phyloP scores from a whole-genome alignment of 2,329 filamentous ascomycete genomes.

The Alternaria novae-zelandiae region DNA sequence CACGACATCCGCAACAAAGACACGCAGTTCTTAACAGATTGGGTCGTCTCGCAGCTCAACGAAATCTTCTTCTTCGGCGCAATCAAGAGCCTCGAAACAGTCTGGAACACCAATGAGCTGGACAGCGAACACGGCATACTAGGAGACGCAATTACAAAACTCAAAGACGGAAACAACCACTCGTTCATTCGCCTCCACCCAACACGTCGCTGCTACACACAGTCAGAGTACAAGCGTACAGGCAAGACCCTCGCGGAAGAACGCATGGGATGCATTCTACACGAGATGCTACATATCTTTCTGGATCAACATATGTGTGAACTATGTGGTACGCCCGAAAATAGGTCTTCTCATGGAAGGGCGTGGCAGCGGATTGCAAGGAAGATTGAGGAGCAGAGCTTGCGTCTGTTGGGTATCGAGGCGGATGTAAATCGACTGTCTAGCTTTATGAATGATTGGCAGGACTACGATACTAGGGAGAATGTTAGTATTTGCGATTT shows the following conservation, averaged over 20 bases:
- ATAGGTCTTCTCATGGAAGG: background rate
- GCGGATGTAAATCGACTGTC: background rate
- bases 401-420: background rate
- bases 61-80: too few relatives aligned
- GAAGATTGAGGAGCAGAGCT: background rate
- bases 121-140: too few relatives aligned
- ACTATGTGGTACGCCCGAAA: background rate
- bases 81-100: too few relatives aligned
- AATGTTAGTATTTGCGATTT: background rate
- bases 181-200: background rate
- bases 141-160: background rate
- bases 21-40: too few relatives aligned
- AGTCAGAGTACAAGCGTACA: background rate
- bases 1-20: too few relatives aligned
- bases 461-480: background rate
- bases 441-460: background rate
- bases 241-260: background rate
- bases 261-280: background rate
- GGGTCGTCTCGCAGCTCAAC: too few relatives aligned
- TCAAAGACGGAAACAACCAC: background rate
- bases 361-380: background rate
- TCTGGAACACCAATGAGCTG: too few relatives aligned
- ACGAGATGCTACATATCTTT: background rate
- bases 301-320: background rate
- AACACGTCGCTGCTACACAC: background rate